Evolutionary conservation across 495 filamentous ascomycete genomes (phyloP).

Genomic region (Xylaria nigripes): DNA sequence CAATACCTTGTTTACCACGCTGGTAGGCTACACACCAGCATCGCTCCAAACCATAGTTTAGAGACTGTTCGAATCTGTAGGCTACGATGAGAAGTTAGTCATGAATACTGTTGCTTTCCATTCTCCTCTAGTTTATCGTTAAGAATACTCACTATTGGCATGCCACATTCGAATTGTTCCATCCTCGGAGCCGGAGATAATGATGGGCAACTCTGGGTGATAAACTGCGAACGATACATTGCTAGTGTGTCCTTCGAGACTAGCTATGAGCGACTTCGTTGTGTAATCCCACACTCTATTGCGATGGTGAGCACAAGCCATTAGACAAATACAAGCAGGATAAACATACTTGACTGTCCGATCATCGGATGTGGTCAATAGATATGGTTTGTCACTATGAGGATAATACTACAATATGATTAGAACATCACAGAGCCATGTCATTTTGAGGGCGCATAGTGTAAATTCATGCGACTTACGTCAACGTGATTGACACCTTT

Average conservation of each 20-base stretch:
- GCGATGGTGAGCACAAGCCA: not conserved
- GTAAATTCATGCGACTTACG: not conserved
- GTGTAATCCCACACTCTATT: slow-evolving; percentile 90
- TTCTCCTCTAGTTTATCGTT: not conserved
- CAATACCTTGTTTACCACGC: slow-evolving; percentile 84
- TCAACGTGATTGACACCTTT: slow-evolving; percentile 98
- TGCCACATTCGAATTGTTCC: slow-evolving; percentile 98
- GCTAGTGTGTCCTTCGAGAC: slow-evolving; percentile 92
- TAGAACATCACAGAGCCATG: not conserved
- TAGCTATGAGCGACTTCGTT: slow-evolving; percentile 93
- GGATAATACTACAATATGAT: slow-evolving; percentile 60
- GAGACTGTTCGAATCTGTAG: slow-evolving; percentile 87
- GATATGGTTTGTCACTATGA: slow-evolving; percentile 91
- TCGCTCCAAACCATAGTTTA: slow-evolving; percentile 90
- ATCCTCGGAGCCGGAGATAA: slow-evolving; percentile 98
- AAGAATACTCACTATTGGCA: slow-evolving; percentile 38
- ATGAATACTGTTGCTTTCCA: not conserved
- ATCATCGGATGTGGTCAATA: slow-evolving; percentile 94
- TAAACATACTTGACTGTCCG: slow-evolving; percentile 61
- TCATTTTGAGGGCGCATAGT: not conserved
- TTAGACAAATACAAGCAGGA: not conserved
- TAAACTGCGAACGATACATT: slow-evolving; percentile 99
- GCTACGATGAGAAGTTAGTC: slow-evolving; percentile 48
- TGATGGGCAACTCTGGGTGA: slow-evolving; percentile 92
- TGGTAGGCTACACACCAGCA: slow-evolving; percentile 98